phyloP scores from a whole-genome alignment of 495 filamentous ascomycete species.

The Copromyces sp. region DNA sequence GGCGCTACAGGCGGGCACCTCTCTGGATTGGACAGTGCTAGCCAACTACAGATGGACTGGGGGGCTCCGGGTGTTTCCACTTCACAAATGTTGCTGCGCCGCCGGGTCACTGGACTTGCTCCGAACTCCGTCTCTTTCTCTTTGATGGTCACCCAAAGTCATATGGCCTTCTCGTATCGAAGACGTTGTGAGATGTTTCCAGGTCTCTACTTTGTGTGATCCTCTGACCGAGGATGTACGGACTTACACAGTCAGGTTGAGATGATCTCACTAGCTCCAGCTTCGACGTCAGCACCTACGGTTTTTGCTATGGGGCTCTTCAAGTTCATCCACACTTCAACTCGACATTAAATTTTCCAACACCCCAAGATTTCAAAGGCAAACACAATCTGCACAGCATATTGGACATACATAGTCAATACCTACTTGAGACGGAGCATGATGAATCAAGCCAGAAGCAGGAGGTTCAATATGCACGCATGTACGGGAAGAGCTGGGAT shows the following conservation, averaged over 20 bases:
- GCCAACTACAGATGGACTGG: background rate
- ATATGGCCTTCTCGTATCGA: background rate
- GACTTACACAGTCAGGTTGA: background rate
- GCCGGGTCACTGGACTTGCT: background rate
- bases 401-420: too few relatives aligned
- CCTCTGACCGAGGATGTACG: background rate
- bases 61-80: background rate
- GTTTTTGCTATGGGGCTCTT: background rate
- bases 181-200: background rate
- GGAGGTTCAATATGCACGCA: background rate
- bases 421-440: background rate
- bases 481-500: background rate
- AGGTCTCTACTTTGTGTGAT: background rate
- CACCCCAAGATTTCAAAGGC: background rate
- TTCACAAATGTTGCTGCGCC: background rate
- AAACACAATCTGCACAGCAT: background rate
- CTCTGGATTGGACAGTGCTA: background rate
- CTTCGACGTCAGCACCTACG: background rate
- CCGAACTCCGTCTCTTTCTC: background rate
- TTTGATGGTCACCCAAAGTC: background rate
- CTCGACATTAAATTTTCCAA: background rate
- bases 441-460: background rate
- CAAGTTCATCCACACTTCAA: background rate
- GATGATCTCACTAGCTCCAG: background rate
- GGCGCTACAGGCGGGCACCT: background rate